Percentiles rank a stretch among this genome's conserved stretches.
phyloP scores from a whole-genome alignment of 108 stramenopile genomes.

The Thalassiosira profunda region DNA sequence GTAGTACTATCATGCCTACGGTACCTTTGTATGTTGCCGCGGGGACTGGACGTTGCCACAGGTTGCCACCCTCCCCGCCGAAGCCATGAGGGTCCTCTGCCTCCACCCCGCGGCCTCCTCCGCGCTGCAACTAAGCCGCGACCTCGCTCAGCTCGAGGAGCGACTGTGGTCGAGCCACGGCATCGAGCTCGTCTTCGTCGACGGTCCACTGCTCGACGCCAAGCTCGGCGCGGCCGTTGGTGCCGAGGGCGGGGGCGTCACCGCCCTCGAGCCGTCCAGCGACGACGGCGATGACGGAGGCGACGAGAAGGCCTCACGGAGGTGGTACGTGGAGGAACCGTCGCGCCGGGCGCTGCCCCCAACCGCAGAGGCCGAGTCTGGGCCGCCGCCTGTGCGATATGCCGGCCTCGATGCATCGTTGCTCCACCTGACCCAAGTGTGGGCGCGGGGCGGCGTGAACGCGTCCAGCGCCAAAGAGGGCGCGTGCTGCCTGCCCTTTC shows the following conservation, averaged over 20 bases:
- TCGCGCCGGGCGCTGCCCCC: background rate
- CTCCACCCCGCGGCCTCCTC: constrained; percentile 78
- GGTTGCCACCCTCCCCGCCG: too few relatives aligned
- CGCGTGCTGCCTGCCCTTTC: constrained; percentile 58
- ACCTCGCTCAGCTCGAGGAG: constrained; percentile 59
- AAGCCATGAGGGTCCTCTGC: constrained; percentile 84
- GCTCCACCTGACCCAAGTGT: constrained; percentile 78
- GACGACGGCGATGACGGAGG: constrained; percentile 11
- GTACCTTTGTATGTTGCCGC: too few relatives aligned
- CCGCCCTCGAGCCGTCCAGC: constrained; percentile 4
- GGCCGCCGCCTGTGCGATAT: constrained; percentile 23
- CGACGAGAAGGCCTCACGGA: constrained; percentile 12
- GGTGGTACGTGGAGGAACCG: constrained; percentile 35
- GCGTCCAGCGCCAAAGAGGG: background rate
- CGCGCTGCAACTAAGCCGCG: constrained; percentile 48
- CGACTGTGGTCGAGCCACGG: constrained; percentile 72
- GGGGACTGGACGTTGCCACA: too few relatives aligned
- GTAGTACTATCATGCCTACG: too few relatives aligned
- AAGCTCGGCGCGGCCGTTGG: background rate
- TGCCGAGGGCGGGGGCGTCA: constrained; percentile 8
- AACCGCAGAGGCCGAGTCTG: background rate
- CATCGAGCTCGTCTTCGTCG: constrained; percentile 86
- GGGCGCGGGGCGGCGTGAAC: constrained; percentile 51
- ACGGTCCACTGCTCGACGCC: constrained; percentile 62
- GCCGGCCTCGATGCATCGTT: constrained; percentile 81